Base-by-base conservation (phyloP, 768 basidiomycete genomes). In the Daedalea quercina region DNA sequence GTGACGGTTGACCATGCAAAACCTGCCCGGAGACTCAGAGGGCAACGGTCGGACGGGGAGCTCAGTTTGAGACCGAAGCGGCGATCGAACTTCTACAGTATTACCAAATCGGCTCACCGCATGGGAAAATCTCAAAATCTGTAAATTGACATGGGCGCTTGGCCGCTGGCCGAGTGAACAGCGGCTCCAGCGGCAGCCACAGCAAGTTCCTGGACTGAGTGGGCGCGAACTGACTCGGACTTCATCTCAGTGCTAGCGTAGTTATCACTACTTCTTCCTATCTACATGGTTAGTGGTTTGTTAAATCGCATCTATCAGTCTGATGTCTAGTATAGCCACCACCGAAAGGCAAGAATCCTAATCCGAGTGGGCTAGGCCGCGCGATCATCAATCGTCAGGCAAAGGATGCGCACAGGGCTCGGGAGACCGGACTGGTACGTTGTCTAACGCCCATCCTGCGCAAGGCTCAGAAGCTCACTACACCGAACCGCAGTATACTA, bases 361-460 rank as follows among this genome's bases (percentile, higher is more conserved):
- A 90, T 65, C 75, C 84, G 0, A 86, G 85, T 57, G 96, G 96
- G 13, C 76, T 99, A 24, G 96, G 96, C 31, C 80, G 91, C 55
- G 94, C 96, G 24, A 92, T 99, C 65, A 96, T 97, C 65, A 98
- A 99, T 63, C 84, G 82, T 59, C 85, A 87, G 70, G 79, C 79
- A 17, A 89, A 90, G 66, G 90, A 90, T 73, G 85, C 86, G 26
- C 76, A 76, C 40, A 71, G 67, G 59, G 70, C 70, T 54, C 74
- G 81, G 50, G 80, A 81, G 61, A 82, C 88, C 17, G 81, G 82
- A 50, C 71, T 91, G 55, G 89, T 90, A 63, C 57, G 84, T 68
- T 3, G n/a, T 8, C 33, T 50, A 40, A 15, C 24, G 15, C 19
- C 7, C 3, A 4, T 8, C 37, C 12, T 8, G 33, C 46, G 15